Evolutionary conservation across 257 asterid genomes (phyloP), one percentile per base, ranked within the genome.

Genomic region (Solanum boliviense): DNA sequence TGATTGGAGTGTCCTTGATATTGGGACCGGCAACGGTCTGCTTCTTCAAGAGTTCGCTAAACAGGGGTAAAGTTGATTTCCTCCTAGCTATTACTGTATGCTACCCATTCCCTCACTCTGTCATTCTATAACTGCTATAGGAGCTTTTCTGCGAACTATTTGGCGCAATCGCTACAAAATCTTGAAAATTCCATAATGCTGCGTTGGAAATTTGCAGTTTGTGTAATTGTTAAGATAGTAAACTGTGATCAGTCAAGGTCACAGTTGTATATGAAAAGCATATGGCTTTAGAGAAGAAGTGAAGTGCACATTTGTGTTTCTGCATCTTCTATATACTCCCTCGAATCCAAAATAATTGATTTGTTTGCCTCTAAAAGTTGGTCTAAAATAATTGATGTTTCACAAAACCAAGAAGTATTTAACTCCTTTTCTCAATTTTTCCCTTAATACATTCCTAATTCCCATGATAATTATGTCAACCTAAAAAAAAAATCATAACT

Each of bases 11-110:
- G 96, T 97, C 86, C 96, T 97, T 88, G 99, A 97, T 90, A 90
- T 96, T 89, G 99, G 99, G 89, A 97, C 99, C 84, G 99, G 99
- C 83, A 97, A 97, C 15, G 99, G 99, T 78, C 87, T 97, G 92
- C 98, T 97, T 92, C 98, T 96, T 83, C 99, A 97, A 90, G 98
- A 97, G 94, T 89, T 97, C 86, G 92, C 96, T 89, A 97, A 95
- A 90, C 98, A 89, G 65, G 99, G 99, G 99, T 97, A 91, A 90
- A 71, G 74, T 89, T 84, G 46, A 84, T 70, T 82, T 82, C 87
- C 87, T 86, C 36, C 62, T 12, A 36, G 58, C 58, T 38, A 75
- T 38, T 38, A 79, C 27, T 76, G 21, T 38, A 38, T 75, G 83
- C 83, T 38, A 38, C 82, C 56, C 25, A 21, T 41, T 25, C 23